phyloP scores from a whole-genome alignment of 140 eudicot genomes.

The Bidens hawaiensis region DNA sequence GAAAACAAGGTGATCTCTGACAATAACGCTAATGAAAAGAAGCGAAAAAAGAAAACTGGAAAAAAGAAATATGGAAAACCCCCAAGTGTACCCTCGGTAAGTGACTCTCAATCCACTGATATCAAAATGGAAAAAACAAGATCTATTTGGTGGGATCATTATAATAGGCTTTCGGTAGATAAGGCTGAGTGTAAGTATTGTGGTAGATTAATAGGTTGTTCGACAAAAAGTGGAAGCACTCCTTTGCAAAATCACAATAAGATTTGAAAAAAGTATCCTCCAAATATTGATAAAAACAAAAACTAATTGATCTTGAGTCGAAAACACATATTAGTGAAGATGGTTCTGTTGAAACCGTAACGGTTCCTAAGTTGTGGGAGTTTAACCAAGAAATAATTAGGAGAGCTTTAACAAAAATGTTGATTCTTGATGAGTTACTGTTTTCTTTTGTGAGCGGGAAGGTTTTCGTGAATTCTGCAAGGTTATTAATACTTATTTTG shows the following conservation, averaged over 20 bases:
- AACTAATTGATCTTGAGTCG: too few relatives aligned
- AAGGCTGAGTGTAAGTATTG: not conserved
- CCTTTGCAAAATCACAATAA: not conserved
- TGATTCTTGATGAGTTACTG: too few relatives aligned
- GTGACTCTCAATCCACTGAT: not conserved
- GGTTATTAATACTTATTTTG: not conserved
- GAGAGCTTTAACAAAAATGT: too few relatives aligned
- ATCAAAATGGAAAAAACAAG: not conserved
- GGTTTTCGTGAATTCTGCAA: not conserved
- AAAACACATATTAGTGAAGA: too few relatives aligned
- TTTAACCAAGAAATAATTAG: too few relatives aligned
- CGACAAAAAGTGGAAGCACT: not conserved
- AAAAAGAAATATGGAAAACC: not conserved
- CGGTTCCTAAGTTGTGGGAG: too few relatives aligned
- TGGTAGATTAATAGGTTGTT: not conserved
- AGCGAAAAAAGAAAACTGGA: too few relatives aligned
- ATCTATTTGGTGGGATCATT: not conserved
- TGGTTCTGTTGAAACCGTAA: too few relatives aligned
- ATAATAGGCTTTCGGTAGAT: not conserved
- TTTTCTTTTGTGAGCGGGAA: too few relatives aligned
- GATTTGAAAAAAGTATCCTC: not conserved
- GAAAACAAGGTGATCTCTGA: too few relatives aligned
- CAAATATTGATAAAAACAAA: not conserved
- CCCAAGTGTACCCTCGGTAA: not conserved
- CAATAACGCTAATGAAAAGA: too few relatives aligned